These are phyloP conservation scores for Aciculosporium take DNA, from an alignment of 2,329 filamentous ascomycete genomes.

Conservation along the genomic window DNA sequence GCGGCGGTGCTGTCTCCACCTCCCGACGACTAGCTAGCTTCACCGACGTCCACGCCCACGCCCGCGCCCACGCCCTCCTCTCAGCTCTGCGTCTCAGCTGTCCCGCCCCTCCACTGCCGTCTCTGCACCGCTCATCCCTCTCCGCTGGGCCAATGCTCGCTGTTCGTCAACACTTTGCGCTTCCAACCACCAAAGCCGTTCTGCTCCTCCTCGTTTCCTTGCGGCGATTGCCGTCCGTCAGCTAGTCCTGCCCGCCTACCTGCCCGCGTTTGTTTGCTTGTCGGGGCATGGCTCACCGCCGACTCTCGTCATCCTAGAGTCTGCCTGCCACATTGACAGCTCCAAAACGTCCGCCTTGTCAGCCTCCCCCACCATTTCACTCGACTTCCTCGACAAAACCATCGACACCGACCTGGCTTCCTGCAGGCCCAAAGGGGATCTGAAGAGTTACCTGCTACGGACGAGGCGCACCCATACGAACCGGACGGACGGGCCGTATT, in stretches of 20 bases:
- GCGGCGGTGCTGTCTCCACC: too few species aligned
- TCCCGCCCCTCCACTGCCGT: not conserved
- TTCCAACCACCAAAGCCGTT: not conserved
- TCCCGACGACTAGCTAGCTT: too few species aligned
- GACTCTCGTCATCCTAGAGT: conserved; percentile 6
- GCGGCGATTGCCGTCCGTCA: not conserved
- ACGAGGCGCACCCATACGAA: not conserved
- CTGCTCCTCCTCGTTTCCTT: not conserved
- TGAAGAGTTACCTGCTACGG: not conserved
- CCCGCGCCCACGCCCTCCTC: not conserved
- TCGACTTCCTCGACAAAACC: not conserved
- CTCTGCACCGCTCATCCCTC: not conserved
- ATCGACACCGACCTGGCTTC: conserved; percentile 2
- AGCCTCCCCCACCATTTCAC: not conserved
- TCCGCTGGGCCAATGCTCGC: not conserved
- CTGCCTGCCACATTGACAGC: conserved; percentile 7
- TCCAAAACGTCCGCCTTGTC: conserved; percentile 8
- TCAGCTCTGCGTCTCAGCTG: not conserved
- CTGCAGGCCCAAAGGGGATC: not conserved
- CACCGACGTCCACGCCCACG: not conserved
- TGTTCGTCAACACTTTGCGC: not conserved
- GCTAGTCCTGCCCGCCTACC: not conserved
- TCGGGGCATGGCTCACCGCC: conserved; percentile 12
- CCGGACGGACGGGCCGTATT: conserved; percentile 3
- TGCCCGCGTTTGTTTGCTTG: conserved; percentile 1